Conservation (phyloP, 257 asterid genomes). For the Solanum tarijense region DNA sequence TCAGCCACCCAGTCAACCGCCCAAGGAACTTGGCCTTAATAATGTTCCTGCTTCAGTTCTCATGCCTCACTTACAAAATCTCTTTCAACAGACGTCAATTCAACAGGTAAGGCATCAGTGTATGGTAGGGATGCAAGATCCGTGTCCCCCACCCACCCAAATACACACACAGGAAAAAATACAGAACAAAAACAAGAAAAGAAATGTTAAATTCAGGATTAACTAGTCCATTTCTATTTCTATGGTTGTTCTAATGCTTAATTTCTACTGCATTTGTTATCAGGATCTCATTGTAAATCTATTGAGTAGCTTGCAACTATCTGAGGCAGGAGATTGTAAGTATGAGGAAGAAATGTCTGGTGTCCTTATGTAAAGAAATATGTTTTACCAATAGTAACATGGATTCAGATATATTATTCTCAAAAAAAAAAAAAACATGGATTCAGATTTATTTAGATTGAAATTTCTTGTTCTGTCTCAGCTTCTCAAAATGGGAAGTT, state of each 20-base stretch:
- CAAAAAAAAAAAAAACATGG: too few relatives aligned
- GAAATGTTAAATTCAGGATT: not conserved
- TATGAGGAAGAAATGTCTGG: not conserved
- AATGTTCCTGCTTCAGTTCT: constrained; percentile 65
- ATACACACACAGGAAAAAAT: not conserved
- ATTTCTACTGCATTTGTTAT: not conserved
- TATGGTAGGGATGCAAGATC: not conserved
- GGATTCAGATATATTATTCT: too few relatives aligned
- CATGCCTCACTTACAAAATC: constrained; percentile 94
- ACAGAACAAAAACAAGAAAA: not conserved
- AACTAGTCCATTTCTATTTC: not conserved
- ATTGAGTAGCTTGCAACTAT: constrained; percentile 69
- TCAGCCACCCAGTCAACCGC: constrained; percentile 59
- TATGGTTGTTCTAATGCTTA: not conserved
- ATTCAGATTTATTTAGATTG: not conserved
- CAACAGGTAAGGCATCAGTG: constrained; percentile 47
- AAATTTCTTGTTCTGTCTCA: constrained; percentile 16
- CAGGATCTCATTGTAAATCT: constrained; percentile 87
- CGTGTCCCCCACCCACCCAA: not conserved
- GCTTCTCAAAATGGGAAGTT: constrained; percentile 72
- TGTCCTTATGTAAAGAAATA: not conserved
- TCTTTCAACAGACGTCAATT: constrained; percentile 84
- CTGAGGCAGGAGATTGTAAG: constrained; percentile 67
- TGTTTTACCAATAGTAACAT: not conserved
- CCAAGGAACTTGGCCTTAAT: constrained; percentile 49